Conservation (phyloP, 176 grass and related monocot genomes). For the Ananas comosus region DNA sequence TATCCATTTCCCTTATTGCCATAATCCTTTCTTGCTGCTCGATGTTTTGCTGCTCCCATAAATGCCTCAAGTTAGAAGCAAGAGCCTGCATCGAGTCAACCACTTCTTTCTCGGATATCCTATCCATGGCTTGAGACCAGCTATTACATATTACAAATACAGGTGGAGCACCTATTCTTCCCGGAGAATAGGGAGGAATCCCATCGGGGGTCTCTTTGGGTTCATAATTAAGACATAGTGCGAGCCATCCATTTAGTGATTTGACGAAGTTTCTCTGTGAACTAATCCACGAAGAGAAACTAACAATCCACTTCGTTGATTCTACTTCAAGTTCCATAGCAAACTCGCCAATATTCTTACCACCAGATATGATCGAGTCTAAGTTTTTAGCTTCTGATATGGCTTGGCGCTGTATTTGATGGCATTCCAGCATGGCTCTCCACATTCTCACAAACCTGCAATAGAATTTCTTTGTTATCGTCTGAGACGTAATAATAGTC, state of each 20-base stretch:
- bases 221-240: constrained; percentile 52
- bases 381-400: constrained; percentile 55
- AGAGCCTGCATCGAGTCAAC: constrained; percentile 56
- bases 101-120: constrained; percentile 58
- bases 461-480: constrained; percentile 1
- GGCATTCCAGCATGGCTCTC: constrained; percentile 57
- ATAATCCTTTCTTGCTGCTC: constrained; percentile 39
- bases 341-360: constrained; percentile 20
- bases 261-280: constrained; percentile 62
- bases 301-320: constrained; percentile 76
- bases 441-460: constrained; percentile 82
- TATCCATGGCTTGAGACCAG: constrained; percentile 79
- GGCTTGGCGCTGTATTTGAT: constrained; percentile 48
- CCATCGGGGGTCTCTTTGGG: constrained; percentile 39
- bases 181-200: constrained; percentile 46
- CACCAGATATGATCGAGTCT: constrained; percentile 26
- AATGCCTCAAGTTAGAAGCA: constrained; percentile 33
- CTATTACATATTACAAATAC: constrained; percentile 72
- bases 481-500: too few species aligned
- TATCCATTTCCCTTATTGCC: constrained; percentile 48
- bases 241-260: constrained; percentile 79
- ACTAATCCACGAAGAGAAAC: constrained; percentile 70
- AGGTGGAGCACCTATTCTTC: constrained; percentile 52
- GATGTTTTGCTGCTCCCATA: constrained; percentile 46
- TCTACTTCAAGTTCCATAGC: constrained; percentile 68